Percentiles rank a stretch among this genome's conserved stretches.
Conservation (phyloP, 1,284 basidiomycete genomes). For the Vanrija sp. region DNA sequence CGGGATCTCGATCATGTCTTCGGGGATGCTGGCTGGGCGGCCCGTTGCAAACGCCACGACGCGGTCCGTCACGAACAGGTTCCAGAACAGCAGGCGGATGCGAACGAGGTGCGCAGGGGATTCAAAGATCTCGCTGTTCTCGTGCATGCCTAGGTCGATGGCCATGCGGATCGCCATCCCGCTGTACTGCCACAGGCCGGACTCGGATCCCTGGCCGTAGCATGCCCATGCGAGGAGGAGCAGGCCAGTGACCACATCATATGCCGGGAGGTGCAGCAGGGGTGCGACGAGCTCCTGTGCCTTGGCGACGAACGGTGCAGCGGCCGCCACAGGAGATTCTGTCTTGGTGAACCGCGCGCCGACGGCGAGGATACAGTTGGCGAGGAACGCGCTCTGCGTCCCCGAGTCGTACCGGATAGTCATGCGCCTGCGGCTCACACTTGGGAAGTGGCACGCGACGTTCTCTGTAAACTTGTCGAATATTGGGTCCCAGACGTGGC, state of each 20-base stretch:
- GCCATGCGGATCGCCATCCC: slow-evolving; percentile 52
- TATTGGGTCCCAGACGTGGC: slow-evolving; percentile 43
- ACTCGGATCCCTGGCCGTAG: slow-evolving; percentile 51
- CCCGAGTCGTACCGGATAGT: slow-evolving; percentile 46
- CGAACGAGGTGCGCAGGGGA: slow-evolving; percentile 46
- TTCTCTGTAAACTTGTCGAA: slow-evolving; percentile 48
- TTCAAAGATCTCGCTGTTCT: slow-evolving; percentile 50
- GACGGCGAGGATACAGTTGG: slow-evolving; percentile 44
- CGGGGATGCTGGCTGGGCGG: slow-evolving; percentile 45
- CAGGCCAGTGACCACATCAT: slow-evolving; percentile 48
- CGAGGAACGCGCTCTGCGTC: slow-evolving; percentile 51
- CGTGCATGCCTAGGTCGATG: slow-evolving; percentile 50
- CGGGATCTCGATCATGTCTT: slow-evolving; percentile 51
- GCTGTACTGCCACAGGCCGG: slow-evolving; percentile 47
- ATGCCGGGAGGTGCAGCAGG: slow-evolving; percentile 48
- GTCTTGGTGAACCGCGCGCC: slow-evolving; percentile 37
- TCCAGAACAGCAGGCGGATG: slow-evolving; percentile 49
- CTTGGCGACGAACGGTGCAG: slow-evolving; percentile 50
- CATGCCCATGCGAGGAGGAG: slow-evolving; percentile 49
- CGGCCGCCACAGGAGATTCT: slow-evolving; percentile 28
- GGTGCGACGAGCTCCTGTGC: slow-evolving; percentile 50
- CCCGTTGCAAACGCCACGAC: slow-evolving; percentile 47
- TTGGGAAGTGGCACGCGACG: slow-evolving; percentile 49
- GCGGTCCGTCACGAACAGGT: slow-evolving; percentile 49
- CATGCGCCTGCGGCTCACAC: slow-evolving; percentile 43